Evolutionary conservation across 768 basidiomycete genomes (phyloP).

Genomic region (Hypsizygus marmoreus): DNA sequence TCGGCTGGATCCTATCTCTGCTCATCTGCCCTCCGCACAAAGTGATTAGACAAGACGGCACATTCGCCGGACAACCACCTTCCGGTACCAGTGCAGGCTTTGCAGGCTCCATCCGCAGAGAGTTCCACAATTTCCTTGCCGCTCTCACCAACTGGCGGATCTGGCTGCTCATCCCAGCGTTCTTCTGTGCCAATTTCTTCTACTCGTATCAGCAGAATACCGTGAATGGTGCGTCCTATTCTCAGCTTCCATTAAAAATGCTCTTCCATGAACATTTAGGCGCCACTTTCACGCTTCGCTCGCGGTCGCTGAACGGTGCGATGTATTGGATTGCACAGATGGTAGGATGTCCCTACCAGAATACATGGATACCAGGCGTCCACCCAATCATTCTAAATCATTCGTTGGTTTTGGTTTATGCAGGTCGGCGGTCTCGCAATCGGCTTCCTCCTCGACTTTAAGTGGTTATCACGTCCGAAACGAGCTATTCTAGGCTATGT

Average conservation of each 20-base stretch:
- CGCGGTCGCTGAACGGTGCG: slow-evolving; percentile 29
- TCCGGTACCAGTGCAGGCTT: slow-evolving; percentile 13
- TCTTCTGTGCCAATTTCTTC: slow-evolving; percentile 34
- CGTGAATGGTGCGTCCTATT: slow-evolving; percentile 22
- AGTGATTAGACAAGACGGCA: slow-evolving; percentile 26
- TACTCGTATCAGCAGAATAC: slow-evolving; percentile 32
- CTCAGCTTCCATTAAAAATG: not conserved
- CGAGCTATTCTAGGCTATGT: slow-evolving; percentile 25
- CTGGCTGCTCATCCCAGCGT: slow-evolving; percentile 28
- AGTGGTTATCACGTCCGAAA: slow-evolving; percentile 28
- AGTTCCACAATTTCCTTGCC: slow-evolving; percentile 21
- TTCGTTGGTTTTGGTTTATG: not conserved
- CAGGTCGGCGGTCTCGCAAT: slow-evolving; percentile 28
- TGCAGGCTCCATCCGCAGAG: slow-evolving; percentile 18
- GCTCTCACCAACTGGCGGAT: slow-evolving; percentile 28
- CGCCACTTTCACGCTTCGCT: slow-evolving; percentile 26
- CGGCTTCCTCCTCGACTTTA: slow-evolving; percentile 27
- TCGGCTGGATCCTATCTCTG: slow-evolving; percentile 25
- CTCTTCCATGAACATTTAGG: slow-evolving; percentile 16
- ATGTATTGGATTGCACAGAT: slow-evolving; percentile 34
- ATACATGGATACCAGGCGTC: too few relatives aligned
- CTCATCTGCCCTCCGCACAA: slow-evolving; percentile 27
- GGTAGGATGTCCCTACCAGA: slow-evolving; percentile 16
- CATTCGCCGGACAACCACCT: slow-evolving; percentile 23
- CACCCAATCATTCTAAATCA: too few relatives aligned